Evolutionary conservation across 371 early-diverging fungal species (phyloP), one percentile per base, ranked within the genome.

Genomic region (Circinella minor): DNA sequence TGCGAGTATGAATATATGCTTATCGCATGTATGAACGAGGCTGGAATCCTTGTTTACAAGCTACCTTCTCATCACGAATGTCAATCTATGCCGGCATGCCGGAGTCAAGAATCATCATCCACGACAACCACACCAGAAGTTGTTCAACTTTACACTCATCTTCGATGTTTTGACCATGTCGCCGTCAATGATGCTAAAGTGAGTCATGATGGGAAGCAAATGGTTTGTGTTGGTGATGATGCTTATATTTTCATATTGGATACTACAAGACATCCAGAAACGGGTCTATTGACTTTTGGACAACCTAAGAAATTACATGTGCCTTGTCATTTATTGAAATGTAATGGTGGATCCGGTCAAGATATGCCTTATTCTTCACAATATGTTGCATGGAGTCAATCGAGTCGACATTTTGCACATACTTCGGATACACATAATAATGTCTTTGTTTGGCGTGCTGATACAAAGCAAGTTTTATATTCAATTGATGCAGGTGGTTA

Each of bases 221-320:
- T 89, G 61, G 83, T 83, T 0, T 84, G 84, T 47, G 86, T 89
- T 4, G 87, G 89, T 17, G 89, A 89, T 62, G 79, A 79, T 38
- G 65, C 77, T 5, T 76, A 72, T 36, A 67, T 83, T 1, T 81
- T 79, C 71, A 55, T 74, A 34, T 62, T 82, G 10, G 73, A 81
- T 57, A 70, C 80, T 18, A 64, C 62, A 6, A 78, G 76, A 59
- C 74, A 70, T 39, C 5, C 71, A n/a, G 63, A 65, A n/a, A 64
- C 69, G 17, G 63, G 74, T 6, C 43, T 63, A 4, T 69, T 69
- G 46, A 57, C 13, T 27, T 73, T 63, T 51, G 39, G 77, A 15
- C 3, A 27, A 11, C 47, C 61, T 13, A 39, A 37, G 36, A 74
- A 71, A 36, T 38, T 71, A 14, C 18, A n/a, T 17, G 55, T 74